phyloP scores from a whole-genome alignment of 495 filamentous ascomycete genomes.

The Neurospora tetraspora region DNA sequence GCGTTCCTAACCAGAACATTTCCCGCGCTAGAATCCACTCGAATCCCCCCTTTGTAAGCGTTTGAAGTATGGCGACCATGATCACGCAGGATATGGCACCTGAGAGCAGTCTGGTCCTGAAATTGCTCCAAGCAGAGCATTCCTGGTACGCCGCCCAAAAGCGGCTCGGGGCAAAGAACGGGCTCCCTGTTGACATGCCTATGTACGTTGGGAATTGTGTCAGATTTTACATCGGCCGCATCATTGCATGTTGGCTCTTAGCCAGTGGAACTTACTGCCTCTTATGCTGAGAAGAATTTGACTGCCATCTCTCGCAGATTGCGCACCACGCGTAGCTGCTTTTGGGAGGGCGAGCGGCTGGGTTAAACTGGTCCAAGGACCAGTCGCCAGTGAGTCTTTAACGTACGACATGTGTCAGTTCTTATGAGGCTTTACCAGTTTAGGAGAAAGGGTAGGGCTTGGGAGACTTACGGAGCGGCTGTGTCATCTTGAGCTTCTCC shows the following conservation, averaged over 20 bases:
- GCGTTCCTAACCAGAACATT: neutral
- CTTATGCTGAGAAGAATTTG: neutral
- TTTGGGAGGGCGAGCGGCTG: neutral
- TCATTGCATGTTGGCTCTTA: neutral
- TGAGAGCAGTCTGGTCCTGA: neutral
- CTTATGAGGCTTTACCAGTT: neutral
- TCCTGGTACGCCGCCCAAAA: neutral
- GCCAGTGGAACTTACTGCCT: neutral
- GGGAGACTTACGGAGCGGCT: neutral
- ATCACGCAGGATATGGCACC: neutral
- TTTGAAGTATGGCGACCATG: neutral
- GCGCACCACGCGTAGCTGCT: neutral
- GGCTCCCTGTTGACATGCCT: neutral
- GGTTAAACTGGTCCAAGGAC: neutral
- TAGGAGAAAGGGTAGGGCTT: neutral
- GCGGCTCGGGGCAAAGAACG: neutral
- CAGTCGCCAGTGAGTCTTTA: neutral
- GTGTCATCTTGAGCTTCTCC: neutral
- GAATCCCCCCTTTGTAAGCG: neutral
- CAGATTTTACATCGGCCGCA: neutral
- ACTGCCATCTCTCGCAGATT: neutral
- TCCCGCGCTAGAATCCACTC: neutral
- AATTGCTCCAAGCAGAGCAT: neutral
- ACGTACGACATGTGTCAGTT: neutral
- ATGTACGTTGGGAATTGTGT: neutral